A percentile compares a stretch with the other conserved stretches of the same genome.
Evolutionary conservation across 2,329 filamentous ascomycete genomes (phyloP).

Genomic region (Epicoccum sorghinum): DNA sequence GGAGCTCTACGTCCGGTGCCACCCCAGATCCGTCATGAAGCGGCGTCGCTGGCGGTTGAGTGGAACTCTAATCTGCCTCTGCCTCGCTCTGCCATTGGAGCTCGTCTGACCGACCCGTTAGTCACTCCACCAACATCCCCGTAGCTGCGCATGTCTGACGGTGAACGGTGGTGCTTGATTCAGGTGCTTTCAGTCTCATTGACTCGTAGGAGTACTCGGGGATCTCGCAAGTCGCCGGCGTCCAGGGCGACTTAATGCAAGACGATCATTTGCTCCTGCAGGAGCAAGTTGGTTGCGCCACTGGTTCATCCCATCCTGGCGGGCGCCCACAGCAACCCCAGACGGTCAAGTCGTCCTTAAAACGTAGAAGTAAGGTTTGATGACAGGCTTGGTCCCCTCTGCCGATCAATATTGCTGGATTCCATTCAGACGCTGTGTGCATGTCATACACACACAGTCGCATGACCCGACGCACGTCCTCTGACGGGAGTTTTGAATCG

Average conservation of each 20-base stretch:
- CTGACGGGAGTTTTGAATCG: neutral
- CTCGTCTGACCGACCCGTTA: too few relatives aligned
- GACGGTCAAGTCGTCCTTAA: neutral
- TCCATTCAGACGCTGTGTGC: neutral
- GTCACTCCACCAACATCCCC: too few relatives aligned
- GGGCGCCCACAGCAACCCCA: neutral
- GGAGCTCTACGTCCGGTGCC: neutral
- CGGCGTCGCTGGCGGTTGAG: conserved; percentile 1
- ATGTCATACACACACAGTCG: too few relatives aligned
- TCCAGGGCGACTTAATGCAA: neutral
- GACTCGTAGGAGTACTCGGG: neutral
- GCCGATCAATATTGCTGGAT: neutral
- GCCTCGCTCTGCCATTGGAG: neutral
- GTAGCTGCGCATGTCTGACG: neutral
- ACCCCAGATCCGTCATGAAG: conserved; percentile 3
- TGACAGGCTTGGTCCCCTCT: neutral
- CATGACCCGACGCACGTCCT: too few relatives aligned
- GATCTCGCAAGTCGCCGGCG: neutral
- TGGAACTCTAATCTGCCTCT: neutral
- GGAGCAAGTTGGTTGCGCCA: neutral
- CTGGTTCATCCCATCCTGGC: neutral
- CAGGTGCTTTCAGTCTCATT: neutral
- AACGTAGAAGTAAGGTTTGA: too few relatives aligned
- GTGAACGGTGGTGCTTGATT: neutral
- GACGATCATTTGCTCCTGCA: neutral